Evolutionary conservation across 768 basidiomycete genomes (phyloP), one percentile per base, ranked within the genome.

Genomic region (Boletus coccyginus): DNA sequence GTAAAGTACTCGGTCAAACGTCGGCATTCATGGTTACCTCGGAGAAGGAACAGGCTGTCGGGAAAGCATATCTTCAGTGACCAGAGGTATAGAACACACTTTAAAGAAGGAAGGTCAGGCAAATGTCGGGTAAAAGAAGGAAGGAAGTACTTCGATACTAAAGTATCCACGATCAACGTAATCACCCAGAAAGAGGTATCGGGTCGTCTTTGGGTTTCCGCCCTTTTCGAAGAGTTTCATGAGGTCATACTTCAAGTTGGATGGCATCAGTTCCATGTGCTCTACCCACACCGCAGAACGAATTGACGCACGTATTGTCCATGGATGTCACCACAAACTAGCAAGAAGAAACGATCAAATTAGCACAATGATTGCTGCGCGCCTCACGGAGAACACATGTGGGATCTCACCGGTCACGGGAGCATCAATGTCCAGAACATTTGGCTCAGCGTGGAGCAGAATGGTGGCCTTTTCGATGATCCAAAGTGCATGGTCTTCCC

Each of bases 191-290:
- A 89, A 88, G 52, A 88, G 79, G 66, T 89, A 89, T 48, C 87
- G 77, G 3, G 87, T 89, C 36, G 85, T 83, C 51, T 84, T 86
- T 2, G 87, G 87, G 71, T 83, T 88, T 5, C 87, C 87, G 21
- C 87, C 87, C 24, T 88, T 84, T 67, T 89, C 87, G 65, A 89
- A 88, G 29, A 89, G 78, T 69, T 89, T 89, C 87, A 89, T 89
- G 53, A 89, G 73, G 69, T 89, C 87, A 63, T 84, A 89, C 86
- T n/a, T n/a, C n/a, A n/a, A n/a, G n/a, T 88, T 58, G 24, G 64
- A 56, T 39, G 38, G 29, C 21, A 53, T 64, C 39, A 66, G 57
- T 29, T 48, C 40, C 12, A 51, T 43, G 39, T 14, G 29, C 35
- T 24, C n/a, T 38, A 50, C 31, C 46, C 35, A 54, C 38, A 19